A percentile compares a stretch with the other conserved stretches of the same genome.
These are phyloP conservation scores for Penicillium waksmanii DNA, from an alignment of 495 filamentous ascomycete genomes.

Conservation along the genomic window DNA sequence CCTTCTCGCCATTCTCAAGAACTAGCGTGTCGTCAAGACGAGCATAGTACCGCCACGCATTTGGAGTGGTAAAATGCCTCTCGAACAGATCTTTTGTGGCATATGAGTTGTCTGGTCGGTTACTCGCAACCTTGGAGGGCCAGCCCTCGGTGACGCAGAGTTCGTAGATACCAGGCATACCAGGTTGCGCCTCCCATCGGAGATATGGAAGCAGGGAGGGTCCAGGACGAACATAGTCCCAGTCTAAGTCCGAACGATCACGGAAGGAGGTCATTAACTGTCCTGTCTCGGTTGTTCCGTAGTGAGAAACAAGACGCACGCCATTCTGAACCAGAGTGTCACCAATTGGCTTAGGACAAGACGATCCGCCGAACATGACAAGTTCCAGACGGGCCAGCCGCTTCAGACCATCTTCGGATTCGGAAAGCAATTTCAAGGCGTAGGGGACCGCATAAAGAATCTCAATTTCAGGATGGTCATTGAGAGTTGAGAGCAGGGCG, in stretches of 20 bases:
- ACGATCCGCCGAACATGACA: slow-evolving; percentile 52
- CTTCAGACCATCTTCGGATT: slow-evolving; percentile 44
- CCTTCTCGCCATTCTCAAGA: slow-evolving; percentile 65
- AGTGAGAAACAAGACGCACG: slow-evolving; percentile 54
- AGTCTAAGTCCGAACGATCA: slow-evolving; percentile 52
- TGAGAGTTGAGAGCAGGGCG: slow-evolving; percentile 42
- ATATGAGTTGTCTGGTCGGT: slow-evolving; percentile 60
- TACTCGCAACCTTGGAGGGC: slow-evolving; percentile 63
- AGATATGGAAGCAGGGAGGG: slow-evolving; percentile 35
- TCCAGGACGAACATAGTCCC: slow-evolving; percentile 61
- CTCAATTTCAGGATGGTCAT: slow-evolving; percentile 39
- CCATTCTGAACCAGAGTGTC: slow-evolving; percentile 53
- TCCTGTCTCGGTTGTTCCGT: slow-evolving; percentile 55
- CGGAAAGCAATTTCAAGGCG: slow-evolving; percentile 50
- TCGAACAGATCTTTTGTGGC: slow-evolving; percentile 60
- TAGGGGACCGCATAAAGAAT: slow-evolving; percentile 53
- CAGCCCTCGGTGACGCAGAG: slow-evolving; percentile 58
- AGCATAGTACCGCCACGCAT: slow-evolving; percentile 60
- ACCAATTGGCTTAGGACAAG: slow-evolving; percentile 54
- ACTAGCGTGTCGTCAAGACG: slow-evolving; percentile 62
- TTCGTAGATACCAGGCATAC: slow-evolving; percentile 52
- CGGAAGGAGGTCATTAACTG: slow-evolving; percentile 55
- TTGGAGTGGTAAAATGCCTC: slow-evolving; percentile 49
- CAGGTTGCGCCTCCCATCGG: slow-evolving; percentile 52
- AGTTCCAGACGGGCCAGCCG: slow-evolving; percentile 41